These are phyloP conservation scores for Neofusicoccum ribis DNA, from an alignment of 2,329 filamentous ascomycete genomes.

Conservation along the genomic window DNA sequence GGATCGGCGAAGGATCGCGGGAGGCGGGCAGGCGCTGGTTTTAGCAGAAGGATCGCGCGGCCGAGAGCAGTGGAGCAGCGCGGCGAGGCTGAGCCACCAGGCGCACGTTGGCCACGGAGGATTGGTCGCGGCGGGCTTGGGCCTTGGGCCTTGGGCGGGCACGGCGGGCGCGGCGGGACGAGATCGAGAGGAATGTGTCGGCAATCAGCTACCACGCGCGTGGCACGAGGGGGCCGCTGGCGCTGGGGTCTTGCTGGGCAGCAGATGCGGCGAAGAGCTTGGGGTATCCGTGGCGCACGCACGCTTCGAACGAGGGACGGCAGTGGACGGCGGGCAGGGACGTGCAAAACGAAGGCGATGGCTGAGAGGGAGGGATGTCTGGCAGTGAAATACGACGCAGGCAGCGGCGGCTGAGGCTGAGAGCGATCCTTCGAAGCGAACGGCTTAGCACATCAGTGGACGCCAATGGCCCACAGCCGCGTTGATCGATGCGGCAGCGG, in stretches of 20 bases:
- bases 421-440: slow-evolving; percentile 12
- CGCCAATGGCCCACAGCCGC: not conserved
- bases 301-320: not conserved
- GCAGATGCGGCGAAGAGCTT: not conserved
- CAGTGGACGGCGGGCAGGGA: not conserved
- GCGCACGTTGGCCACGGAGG: not conserved
- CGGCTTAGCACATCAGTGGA: slow-evolving; percentile 12
- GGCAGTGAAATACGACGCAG: slow-evolving; percentile 13
- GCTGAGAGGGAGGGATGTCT: slow-evolving; percentile 3
- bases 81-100: not conserved
- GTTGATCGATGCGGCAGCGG: not conserved
- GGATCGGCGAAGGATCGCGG: not conserved
- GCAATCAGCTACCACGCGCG: not conserved
- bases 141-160: not conserved
- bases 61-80: not conserved
- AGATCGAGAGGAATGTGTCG: not conserved
- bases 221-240: not conserved
- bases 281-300: not conserved
- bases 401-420: slow-evolving; percentile 18
- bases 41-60: slow-evolving; percentile 6
- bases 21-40: not conserved
- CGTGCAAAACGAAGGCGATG: not conserved
- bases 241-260: not conserved
- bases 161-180: not conserved
- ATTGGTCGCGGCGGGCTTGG: not conserved